phyloP scores from a whole-genome alignment of 1,139 yeast species.

The Kurtzmaniella quercitrusa region DNA sequence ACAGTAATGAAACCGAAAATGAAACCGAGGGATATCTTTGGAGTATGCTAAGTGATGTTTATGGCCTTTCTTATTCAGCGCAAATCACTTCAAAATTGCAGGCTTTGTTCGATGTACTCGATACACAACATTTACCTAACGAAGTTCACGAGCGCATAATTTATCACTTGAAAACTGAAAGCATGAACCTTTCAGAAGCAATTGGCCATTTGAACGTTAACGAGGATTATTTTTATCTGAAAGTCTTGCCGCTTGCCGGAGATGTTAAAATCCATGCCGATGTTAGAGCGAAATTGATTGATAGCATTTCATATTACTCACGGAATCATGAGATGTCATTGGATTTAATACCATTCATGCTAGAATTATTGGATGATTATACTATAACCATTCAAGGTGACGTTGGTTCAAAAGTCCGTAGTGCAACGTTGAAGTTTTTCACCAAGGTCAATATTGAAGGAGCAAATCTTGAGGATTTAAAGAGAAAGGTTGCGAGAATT shows the following conservation, averaged over 20 bases:
- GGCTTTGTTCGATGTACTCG: constrained; percentile 17
- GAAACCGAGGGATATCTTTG: constrained; percentile 12
- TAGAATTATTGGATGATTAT: constrained; percentile 52
- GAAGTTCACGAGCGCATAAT: constrained; percentile 19
- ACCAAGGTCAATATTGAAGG: constrained; percentile 6
- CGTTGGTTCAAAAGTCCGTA: constrained; percentile 72
- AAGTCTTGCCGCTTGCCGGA: constrained; percentile 10
- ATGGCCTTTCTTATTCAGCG: constrained; percentile 14
- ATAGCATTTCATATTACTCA: constrained; percentile 12
- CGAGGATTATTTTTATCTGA: neutral
- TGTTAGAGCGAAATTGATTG: constrained; percentile 22
- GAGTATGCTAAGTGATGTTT: constrained; percentile 15
- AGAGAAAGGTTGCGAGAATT: constrained; percentile 46
- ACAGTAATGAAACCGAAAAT: neutral
- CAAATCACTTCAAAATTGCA: constrained; percentile 13
- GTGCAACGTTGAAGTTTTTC: constrained; percentile 43
- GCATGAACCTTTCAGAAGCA: constrained; percentile 27
- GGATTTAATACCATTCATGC: constrained; percentile 3
- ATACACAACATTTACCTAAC: constrained; percentile 12
- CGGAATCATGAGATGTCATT: neutral
- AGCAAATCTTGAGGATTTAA: constrained; percentile 10
- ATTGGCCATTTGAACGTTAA: constrained; percentile 21
- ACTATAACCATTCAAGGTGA: constrained; percentile 71
- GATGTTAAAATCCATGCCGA: constrained; percentile 19
- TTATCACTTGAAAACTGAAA: constrained; percentile 25